Base-by-base conservation (phyloP, 2,329 filamentous ascomycete genomes). In the Xylariomycetidae sp. region DNA sequence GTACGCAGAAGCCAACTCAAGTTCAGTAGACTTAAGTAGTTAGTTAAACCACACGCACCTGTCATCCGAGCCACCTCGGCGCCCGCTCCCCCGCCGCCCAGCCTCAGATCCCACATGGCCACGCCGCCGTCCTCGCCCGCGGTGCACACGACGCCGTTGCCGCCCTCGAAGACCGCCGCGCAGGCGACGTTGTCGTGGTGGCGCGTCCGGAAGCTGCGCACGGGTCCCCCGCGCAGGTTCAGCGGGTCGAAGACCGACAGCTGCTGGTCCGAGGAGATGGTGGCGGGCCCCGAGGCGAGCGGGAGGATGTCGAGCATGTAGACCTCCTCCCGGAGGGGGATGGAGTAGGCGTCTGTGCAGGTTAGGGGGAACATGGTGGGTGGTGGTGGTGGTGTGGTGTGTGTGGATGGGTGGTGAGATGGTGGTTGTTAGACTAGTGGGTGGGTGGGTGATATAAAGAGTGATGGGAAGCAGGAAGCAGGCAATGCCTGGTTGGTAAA, bases 71-170 rank as follows among this genome's bases (percentile, higher is more conserved):
- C 60, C 5, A 67, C 67, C 35, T 61, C 56, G 4, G 64, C 63
- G 18, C 51, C 51, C 7, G 64, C 63, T 18, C 51, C 50, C 7
- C 46, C 48, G 1, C 57, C 48, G 8, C 67, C 60, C 19, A 59
- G 63, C 39, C 81, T 69, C 44, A 80, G 51, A 61, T 88, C 83
- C 78, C 80, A 83, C 30, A 84, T 60, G 0, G 66, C 72, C 9
- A 88, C 72, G 7, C 68, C 64, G 6, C 85, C 85, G 52, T 88
- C 80, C 54, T 83, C 75, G 29, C 85, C 85, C 1, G 82, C 76
- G 0, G 85, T 88, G 38, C 75, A 77, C 5, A 88, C 65, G 14
- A 80, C 53, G 4, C 69, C 70, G 17, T 67, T 67, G 14, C 57
- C 58, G 5, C 59, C 61, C 38, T 76, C 74, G 29, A 77, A 72